Evolutionary conservation across 2,329 filamentous ascomycete genomes (phyloP).

Genomic region (Penicillium sp.): DNA sequence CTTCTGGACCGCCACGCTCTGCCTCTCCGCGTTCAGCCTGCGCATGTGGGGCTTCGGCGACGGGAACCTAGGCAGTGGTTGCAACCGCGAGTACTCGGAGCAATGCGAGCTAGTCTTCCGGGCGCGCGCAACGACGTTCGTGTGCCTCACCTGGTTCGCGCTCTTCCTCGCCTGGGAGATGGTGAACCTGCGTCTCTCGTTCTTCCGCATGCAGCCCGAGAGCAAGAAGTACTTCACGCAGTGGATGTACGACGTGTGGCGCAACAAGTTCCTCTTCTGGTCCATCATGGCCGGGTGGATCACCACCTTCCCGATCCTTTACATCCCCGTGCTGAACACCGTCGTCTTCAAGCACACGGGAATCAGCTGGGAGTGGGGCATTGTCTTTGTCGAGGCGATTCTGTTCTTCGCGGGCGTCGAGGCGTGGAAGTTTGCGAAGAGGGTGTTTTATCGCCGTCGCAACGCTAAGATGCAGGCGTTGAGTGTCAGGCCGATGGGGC

Average conservation of each 20-base stretch:
- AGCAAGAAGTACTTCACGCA: constrained; percentile 66
- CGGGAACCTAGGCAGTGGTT: constrained; percentile 62
- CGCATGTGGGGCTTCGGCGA: constrained; percentile 68
- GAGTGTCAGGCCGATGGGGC: neutral
- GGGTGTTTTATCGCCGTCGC: constrained; percentile 55
- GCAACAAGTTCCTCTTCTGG: constrained; percentile 74
- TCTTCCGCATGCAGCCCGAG: constrained; percentile 74
- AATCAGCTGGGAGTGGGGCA: constrained; percentile 72
- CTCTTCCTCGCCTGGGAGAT: constrained; percentile 81
- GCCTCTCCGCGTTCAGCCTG: constrained; percentile 66
- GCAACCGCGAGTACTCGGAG: constrained; percentile 63
- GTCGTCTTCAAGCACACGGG: constrained; percentile 69
- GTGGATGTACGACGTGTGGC: constrained; percentile 71
- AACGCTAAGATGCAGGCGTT: neutral
- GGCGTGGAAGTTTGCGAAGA: constrained; percentile 70
- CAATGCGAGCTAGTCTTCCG: constrained; percentile 69
- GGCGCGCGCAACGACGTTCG: constrained; percentile 74
- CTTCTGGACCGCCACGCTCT: constrained; percentile 74
- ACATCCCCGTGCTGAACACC: constrained; percentile 71
- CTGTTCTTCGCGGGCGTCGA: constrained; percentile 70
- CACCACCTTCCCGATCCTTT: constrained; percentile 64
- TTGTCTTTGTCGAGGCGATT: constrained; percentile 65
- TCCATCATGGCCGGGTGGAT: constrained; percentile 63
- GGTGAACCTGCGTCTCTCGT: constrained; percentile 71
- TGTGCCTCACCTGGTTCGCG: constrained; percentile 75